Evolutionary conservation across 768 basidiomycete species (phyloP).

Genomic region (Kwoniella newhampshirensis): DNA sequence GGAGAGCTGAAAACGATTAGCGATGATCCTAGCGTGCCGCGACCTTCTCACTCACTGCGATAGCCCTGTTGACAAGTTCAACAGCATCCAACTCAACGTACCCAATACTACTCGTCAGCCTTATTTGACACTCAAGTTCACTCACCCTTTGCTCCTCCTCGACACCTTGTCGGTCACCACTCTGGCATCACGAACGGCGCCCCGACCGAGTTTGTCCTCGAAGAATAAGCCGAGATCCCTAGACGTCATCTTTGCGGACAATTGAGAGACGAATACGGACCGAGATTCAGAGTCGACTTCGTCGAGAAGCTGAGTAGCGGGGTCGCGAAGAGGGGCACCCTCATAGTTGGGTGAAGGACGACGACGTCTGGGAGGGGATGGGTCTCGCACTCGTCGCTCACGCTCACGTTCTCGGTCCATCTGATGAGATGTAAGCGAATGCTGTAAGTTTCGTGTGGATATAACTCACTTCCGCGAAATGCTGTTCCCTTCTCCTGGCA

Average conservation of each 20-base stretch:
- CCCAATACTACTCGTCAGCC: conserved; percentile 68
- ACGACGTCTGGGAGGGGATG: conserved; percentile 33
- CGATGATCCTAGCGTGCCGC: neutral
- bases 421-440: conserved; percentile 11
- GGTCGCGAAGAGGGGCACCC: conserved; percentile 16
- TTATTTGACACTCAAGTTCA: neutral
- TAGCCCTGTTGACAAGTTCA: conserved; percentile 85
- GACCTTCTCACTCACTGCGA: conserved; percentile 56
- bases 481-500: conserved; percentile 22
- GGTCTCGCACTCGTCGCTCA: conserved; percentile 20
- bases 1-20: conserved; percentile 58
- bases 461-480: conserved; percentile 26
- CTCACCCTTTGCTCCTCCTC: conserved; percentile 95
- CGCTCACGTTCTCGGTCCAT: conserved; percentile 34
- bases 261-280: conserved; percentile 97
- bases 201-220: conserved; percentile 92
- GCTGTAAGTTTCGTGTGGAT: neutral
- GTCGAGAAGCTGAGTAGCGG: conserved; percentile 59
- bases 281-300: conserved; percentile 97
- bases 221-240: conserved; percentile 98
- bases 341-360: conserved; percentile 34
- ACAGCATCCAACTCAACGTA: conserved; percentile 95
- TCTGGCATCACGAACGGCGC: conserved; percentile 88
- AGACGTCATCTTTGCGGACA: conserved; percentile 93
- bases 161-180: conserved; percentile 95